A percentile compares a stretch with the other conserved stretches of the same genome.
phyloP scores from a whole-genome alignment of 176 grass and related monocot genomes.

The Zea luxurians region DNA sequence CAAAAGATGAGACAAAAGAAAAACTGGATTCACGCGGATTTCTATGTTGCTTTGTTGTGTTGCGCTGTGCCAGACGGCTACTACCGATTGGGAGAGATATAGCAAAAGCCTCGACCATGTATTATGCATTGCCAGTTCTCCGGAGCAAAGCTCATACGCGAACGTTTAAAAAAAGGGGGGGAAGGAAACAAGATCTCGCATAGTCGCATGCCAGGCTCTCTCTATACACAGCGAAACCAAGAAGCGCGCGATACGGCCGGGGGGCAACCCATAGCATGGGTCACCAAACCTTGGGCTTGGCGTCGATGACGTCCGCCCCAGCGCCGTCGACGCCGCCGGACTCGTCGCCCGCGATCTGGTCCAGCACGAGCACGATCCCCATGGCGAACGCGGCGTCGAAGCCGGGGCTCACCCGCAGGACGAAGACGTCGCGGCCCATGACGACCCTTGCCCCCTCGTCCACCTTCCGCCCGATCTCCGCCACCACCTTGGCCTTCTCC shows the following conservation, averaged over 20 bases:
- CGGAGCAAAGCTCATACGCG: background rate
- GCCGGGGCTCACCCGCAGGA: slow-evolving; percentile 49
- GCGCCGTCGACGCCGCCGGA: slow-evolving; percentile 21
- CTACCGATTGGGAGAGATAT: no score
- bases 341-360: slow-evolving; percentile 59
- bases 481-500: slow-evolving; percentile 43
- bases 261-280: no score
- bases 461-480: slow-evolving; percentile 84
- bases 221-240: slow-evolving; percentile 17
- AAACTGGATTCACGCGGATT: no score
- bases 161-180: background rate
- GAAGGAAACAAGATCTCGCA: background rate
- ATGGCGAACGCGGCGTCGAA: slow-evolving; percentile 82
- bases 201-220: background rate
- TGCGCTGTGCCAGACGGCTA: no score
- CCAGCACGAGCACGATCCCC: slow-evolving; percentile 80
- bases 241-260: background rate
- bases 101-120: no score
- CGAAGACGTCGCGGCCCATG: slow-evolving; percentile 82
- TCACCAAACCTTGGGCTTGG: slow-evolving; percentile 30
- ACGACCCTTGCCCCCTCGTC: slow-evolving; percentile 54
- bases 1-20: no score
- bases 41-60: no score
- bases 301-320: background rate
- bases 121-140: no score